phyloP scores from a whole-genome alignment of 2,329 filamentous ascomycete genomes.

The Pseudogymnoascus sp. region DNA sequence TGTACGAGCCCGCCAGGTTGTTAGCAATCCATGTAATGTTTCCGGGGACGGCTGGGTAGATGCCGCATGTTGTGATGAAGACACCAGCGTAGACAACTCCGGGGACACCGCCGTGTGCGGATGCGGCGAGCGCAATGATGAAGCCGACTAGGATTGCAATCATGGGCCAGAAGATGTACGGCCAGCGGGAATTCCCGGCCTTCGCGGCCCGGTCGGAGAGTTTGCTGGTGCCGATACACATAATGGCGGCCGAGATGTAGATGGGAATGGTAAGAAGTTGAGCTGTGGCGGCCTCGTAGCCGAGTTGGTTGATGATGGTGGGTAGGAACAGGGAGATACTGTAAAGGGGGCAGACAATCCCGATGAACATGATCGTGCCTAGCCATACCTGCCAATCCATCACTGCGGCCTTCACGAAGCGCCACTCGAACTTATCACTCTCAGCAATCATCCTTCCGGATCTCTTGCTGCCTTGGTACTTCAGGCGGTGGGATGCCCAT shows the following conservation, averaged over 20 bases:
- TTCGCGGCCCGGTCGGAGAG: slow-evolving; percentile 48
- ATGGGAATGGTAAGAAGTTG: slow-evolving; percentile 44
- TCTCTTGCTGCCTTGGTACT: slow-evolving; percentile 18
- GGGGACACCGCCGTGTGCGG: slow-evolving; percentile 27
- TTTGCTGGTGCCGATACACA: slow-evolving; percentile 47
- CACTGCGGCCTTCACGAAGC: slow-evolving; percentile 35
- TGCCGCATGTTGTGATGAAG: slow-evolving; percentile 38
- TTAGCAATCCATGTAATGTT: slow-evolving; percentile 49
- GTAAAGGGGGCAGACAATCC: slow-evolving; percentile 45
- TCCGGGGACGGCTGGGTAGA: slow-evolving; percentile 38
- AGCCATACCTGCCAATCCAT: slow-evolving; percentile 40
- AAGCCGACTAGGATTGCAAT: slow-evolving; percentile 50
- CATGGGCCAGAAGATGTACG: slow-evolving; percentile 50
- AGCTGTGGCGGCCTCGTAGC: slow-evolving; percentile 45
- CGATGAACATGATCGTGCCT: slow-evolving; percentile 48
- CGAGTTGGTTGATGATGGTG: slow-evolving; percentile 41
- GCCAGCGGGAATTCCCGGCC: slow-evolving; percentile 32
- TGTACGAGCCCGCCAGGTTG: slow-evolving; percentile 49
- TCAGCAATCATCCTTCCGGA: slow-evolving; percentile 20
- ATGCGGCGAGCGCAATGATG: slow-evolving; percentile 38
- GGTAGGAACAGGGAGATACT: slow-evolving; percentile 37
- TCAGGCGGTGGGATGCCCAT: slow-evolving; percentile 23
- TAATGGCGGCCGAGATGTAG: slow-evolving; percentile 55
- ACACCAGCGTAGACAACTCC: slow-evolving; percentile 40
- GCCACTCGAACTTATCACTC: slow-evolving; percentile 27